phyloP scores from a whole-genome alignment of 2,329 filamentous ascomycete species.

The Myriangium duriaei region DNA sequence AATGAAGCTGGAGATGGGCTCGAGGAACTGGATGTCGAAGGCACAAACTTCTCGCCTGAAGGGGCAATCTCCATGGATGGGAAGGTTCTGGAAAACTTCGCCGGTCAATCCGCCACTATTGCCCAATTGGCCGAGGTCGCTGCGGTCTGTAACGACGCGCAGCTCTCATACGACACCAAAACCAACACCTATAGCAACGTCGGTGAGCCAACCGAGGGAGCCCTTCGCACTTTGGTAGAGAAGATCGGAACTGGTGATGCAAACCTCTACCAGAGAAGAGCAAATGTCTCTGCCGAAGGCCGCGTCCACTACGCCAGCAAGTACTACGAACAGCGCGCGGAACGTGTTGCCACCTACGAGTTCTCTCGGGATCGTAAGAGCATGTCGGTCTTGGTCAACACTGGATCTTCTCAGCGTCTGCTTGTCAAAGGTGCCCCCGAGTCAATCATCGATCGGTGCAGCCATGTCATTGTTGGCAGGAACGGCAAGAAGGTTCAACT shows the following conservation, averaged over 20 bases:
- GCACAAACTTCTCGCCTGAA: conserved; percentile 79
- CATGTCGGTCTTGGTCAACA: conserved; percentile 87
- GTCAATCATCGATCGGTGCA: conserved; percentile 84
- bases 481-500: conserved; percentile 67
- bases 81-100: conserved; percentile 54
- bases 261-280: conserved; percentile 40
- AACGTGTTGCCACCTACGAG: conserved; percentile 77
- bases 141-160: conserved; percentile 78
- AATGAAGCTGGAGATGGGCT: conserved; percentile 59
- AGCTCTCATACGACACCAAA: conserved; percentile 68
- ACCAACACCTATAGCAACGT: conserved; percentile 65
- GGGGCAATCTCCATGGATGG: conserved; percentile 61
- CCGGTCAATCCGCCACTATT: conserved; percentile 61
- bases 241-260: conserved; percentile 79
- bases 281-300: conserved; percentile 39
- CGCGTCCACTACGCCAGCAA: conserved; percentile 71
- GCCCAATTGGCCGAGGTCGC: conserved; percentile 60
- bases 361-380: conserved; percentile 98
- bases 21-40: conserved; percentile 79
- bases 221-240: conserved; percentile 78
- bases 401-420: conserved; percentile 59
- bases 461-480: conserved; percentile 63
- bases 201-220: conserved; percentile 91
- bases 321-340: conserved; percentile 65
- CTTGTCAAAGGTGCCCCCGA: conserved; percentile 96